Evolutionary conservation across 306 rosid species (phyloP), one percentile per base, ranked within the genome.

Genomic region (Gastrolobium villosum): DNA sequence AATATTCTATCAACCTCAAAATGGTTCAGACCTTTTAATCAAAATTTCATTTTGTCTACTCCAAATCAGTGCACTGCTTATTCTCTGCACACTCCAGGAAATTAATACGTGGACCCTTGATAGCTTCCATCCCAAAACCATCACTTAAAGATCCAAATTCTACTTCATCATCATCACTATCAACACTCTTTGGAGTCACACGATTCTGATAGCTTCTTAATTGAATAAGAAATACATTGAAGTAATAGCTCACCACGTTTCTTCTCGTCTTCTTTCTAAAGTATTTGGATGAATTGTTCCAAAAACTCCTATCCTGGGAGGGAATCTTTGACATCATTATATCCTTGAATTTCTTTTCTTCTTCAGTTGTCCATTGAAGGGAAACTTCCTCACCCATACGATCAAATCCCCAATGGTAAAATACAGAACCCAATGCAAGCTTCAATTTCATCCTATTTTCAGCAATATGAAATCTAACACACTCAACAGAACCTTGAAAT

Each of bases 151-250:
- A 85, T 67, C 93, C 97, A 28, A 92, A 89, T 68, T 91, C 90
- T 6, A n/a, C 70, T 81, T 87, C 98, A n/a, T 95, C 98, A 53
- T 90, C 91, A 52, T 95, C 98, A 31, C 98, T 95, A 56, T 91
- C 98, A 49, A 89, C 11, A 10, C 20, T 39, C 48, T 63, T 79
- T 30, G 94, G 98, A 59, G 91, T 91, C 53, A 68, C 94, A 2
- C 96, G 97, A 66, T 89, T 95, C 86, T 95, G 99, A 84, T 92
- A 95, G 82, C 78, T 83, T 87, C 99, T 91, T 64, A 76, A 89
- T 48, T 72, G 87, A 77, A 91, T 70, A 54, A 93, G 81, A 85
- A 83, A 91, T 49, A 82, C 96, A 57, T 95, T 91, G 86, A 93
- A 95, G 93, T 91, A 95, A 70, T 91, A 95, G 86, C 88, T 89